A percentile compares a stretch with the other conserved stretches of the same genome.
These are phyloP conservation scores for Bacidia gigantensis DNA, from an alignment of 495 filamentous ascomycete species.

Conservation along the genomic window DNA sequence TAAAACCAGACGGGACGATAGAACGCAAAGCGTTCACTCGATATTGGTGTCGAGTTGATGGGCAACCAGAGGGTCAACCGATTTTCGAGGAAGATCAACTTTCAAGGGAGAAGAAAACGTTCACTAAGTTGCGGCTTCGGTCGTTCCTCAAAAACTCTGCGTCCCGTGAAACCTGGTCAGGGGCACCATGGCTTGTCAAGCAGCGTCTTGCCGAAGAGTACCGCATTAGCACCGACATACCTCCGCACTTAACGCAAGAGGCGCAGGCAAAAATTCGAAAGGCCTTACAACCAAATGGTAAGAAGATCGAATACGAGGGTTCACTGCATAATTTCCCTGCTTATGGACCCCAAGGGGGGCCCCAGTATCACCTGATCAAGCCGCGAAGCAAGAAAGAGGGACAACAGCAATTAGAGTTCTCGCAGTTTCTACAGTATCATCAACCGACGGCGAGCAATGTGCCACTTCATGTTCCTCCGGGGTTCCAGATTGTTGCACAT, in stretches of 20 bases:
- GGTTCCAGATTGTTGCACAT: conserved; percentile 6
- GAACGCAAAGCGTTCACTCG: conserved; percentile 54
- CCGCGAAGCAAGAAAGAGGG: conserved; percentile 65
- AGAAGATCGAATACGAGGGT: conserved; percentile 46
- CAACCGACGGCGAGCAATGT: conserved; percentile 7
- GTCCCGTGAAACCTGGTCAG: conserved; percentile 79
- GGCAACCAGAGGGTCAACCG: conserved; percentile 57
- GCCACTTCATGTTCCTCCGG: conserved; percentile 8
- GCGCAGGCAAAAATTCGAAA: conserved; percentile 67
- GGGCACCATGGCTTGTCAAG: conserved; percentile 93
- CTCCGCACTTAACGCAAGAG: conserved; percentile 67
- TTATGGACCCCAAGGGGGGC: conserved; percentile 36
- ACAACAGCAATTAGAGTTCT: conserved; percentile 29
- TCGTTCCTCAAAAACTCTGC: conserved; percentile 93
- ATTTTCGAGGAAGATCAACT: conserved; percentile 71
- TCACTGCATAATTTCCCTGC: conserved; percentile 34
- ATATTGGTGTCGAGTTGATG: conserved; percentile 65
- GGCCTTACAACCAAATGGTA: conserved; percentile 43
- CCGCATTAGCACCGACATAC: conserved; percentile 72
- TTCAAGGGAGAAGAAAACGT: conserved; percentile 76
- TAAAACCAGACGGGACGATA: conserved; percentile 49
- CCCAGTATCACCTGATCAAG: conserved; percentile 55
- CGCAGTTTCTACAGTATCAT: conserved; percentile 39
- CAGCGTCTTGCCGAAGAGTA: conserved; percentile 68
- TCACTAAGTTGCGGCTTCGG: conserved; percentile 87